A percentile compares a stretch with the other conserved stretches of the same genome.
These are phyloP conservation scores for Acidomyces sp. DNA, from an alignment of 495 filamentous ascomycete genomes.

Conservation along the genomic window DNA sequence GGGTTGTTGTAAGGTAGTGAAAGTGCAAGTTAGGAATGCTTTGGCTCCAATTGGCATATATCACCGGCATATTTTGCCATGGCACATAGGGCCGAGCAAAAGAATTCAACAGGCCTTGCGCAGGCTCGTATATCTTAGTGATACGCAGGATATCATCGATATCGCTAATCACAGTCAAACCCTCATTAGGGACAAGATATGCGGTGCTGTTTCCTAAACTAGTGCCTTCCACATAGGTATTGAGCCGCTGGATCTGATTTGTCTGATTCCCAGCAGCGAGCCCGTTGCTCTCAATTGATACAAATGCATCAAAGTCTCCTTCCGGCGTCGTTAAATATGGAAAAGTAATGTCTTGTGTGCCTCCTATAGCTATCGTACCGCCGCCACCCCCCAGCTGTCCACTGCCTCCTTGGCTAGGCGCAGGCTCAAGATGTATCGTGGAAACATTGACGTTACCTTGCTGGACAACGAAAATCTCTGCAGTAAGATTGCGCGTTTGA, in stretches of 20 bases:
- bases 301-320: slow-evolving; percentile 60
- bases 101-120: slow-evolving; percentile 60
- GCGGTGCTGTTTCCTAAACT: slow-evolving; percentile 56
- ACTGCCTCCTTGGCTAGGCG: slow-evolving; percentile 34
- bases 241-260: slow-evolving; percentile 45
- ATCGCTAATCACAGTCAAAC: slow-evolving; percentile 58
- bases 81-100: slow-evolving; percentile 56
- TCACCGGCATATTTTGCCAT: slow-evolving; percentile 69
- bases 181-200: slow-evolving; percentile 55
- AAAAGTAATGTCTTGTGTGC: slow-evolving; percentile 42
- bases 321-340: slow-evolving; percentile 45
- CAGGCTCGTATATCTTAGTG: slow-evolving; percentile 69
- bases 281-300: slow-evolving; percentile 38
- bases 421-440: slow-evolving; percentile 48
- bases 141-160: slow-evolving; percentile 70
- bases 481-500: slow-evolving; percentile 60
- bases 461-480: slow-evolving; percentile 58
- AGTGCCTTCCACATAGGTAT: slow-evolving; percentile 51
- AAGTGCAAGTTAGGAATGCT: slow-evolving; percentile 55
- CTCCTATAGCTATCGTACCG: slow-evolving; percentile 39
- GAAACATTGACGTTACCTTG: slow-evolving; percentile 46
- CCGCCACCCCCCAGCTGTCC: slow-evolving; percentile 42
- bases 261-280: slow-evolving; percentile 46
- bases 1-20: slow-evolving; percentile 74
- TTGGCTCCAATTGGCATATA: slow-evolving; percentile 54